Evolutionary conservation across 2,329 filamentous ascomycete species (phyloP).

Genomic region (Epichloe gansuensis): DNA sequence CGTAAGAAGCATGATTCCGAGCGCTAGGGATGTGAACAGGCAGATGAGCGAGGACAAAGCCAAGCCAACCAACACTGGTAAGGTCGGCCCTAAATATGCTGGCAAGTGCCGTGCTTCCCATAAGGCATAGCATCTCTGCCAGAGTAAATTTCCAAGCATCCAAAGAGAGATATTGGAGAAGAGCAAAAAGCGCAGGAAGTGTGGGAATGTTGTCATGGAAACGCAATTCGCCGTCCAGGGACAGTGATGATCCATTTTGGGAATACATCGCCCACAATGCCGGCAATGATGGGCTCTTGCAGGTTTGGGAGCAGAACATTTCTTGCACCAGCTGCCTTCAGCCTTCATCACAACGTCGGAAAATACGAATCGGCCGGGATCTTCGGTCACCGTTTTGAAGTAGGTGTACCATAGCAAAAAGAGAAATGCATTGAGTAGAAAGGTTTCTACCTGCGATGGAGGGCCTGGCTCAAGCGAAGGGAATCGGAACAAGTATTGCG

Average conservation of each 20-base stretch:
- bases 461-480: slow-evolving; percentile 45
- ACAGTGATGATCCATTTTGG: slow-evolving; percentile 79
- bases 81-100: slow-evolving; percentile 58
- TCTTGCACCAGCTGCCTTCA: slow-evolving; percentile 53
- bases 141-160: slow-evolving; percentile 47
- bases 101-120: slow-evolving; percentile 56
- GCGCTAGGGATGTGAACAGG: slow-evolving; percentile 44
- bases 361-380: slow-evolving; percentile 43
- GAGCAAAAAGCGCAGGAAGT: slow-evolving; percentile 67
- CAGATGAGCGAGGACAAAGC: slow-evolving; percentile 46
- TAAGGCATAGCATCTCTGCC: slow-evolving; percentile 41
- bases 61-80: slow-evolving; percentile 45
- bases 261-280: slow-evolving; percentile 59
- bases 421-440: slow-evolving; percentile 54
- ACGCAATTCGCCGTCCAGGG: slow-evolving; percentile 79
- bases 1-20: slow-evolving; percentile 52
- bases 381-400: slow-evolving; percentile 43
- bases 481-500: slow-evolving; percentile 56
- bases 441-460: slow-evolving; percentile 40
- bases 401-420: slow-evolving; percentile 57
- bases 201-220: slow-evolving; percentile 66
- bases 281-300: slow-evolving; percentile 72
- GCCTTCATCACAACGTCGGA: slow-evolving; percentile 22
- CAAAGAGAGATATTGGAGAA: slow-evolving; percentile 56
- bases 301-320: slow-evolving; percentile 63